Evolutionary conservation across 306 rosid genomes (phyloP).

Genomic region (Pyrus bretschneideri): DNA sequence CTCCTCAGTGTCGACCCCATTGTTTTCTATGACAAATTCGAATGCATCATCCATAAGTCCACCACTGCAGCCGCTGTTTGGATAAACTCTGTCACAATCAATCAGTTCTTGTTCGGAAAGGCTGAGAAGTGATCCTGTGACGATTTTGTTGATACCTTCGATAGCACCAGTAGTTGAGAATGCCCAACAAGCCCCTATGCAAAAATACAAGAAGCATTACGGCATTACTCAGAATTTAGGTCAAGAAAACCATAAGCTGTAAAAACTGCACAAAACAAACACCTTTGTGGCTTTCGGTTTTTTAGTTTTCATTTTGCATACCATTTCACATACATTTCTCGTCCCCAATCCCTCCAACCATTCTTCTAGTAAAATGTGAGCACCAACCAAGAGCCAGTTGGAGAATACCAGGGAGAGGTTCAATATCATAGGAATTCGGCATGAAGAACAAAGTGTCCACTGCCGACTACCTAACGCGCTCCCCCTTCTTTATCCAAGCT

Average conservation of each 20-base stretch:
- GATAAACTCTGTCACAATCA: conserved; percentile 63
- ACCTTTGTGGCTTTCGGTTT: not conserved
- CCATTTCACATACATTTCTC: too few species aligned
- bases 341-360: too few species aligned
- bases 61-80: conserved; percentile 66
- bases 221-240: not conserved
- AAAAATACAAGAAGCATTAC: not conserved
- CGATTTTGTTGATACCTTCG: conserved; percentile 88
- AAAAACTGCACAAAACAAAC: not conserved
- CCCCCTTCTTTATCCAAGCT: too few species aligned
- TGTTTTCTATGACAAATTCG: conserved; percentile 62
- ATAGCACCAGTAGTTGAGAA: conserved; percentile 91
- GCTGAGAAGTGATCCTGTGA: conserved; percentile 73
- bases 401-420: too few species aligned
- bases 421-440: too few species aligned
- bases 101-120: conserved; percentile 88
- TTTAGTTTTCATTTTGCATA: too few species aligned
- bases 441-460: too few species aligned
- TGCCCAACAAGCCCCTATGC: conserved; percentile 89
- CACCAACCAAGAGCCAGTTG: too few species aligned
- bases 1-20: conserved; percentile 76
- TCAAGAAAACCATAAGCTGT: not conserved
- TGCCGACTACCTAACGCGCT: too few species aligned
- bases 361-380: too few species aligned
- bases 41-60: conserved; percentile 85